Base-by-base conservation (phyloP, 768 basidiomycete species). In the Serendipita vermifera region DNA sequence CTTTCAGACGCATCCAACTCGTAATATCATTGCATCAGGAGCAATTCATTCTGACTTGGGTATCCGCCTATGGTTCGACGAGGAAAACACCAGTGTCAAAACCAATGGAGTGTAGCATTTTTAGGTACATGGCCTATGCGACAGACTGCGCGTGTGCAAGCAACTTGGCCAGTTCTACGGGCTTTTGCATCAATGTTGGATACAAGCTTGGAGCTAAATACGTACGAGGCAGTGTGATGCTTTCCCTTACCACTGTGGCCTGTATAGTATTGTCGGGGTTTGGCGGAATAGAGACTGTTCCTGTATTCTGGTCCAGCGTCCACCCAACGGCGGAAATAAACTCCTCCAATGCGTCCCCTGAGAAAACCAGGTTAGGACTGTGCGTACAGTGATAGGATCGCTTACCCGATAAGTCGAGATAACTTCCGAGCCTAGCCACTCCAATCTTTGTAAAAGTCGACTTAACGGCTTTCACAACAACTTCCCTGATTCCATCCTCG, bases 241-340 rank as follows among this genome's bases (percentile, higher is more conserved):
- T 78, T 69, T 91, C 88, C 67, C 87, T 86, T 24, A 89, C 83
- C 48, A 91, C 76, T 0, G 85, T 84, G 0, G 88, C 85, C 63
- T 85, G 82, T 62, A 90, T 86, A 64, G 87, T 86, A 67, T 91
- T 91, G 69, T 91, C 88, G 13, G 84, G 83, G 67, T 90, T 91
- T 39, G 81, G 77, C 22, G 89, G 88, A 55, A 91, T 72, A 14
- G 68, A 71, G 54, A 89, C 73, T n/a, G 81, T 77, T 5, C 75
- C 76, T 0, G 72, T 73, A 14, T 74, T 67, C 14, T 69, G 62
- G 57, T 87, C 78, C 36, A 78, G 59, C 17, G 71, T 67, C 88
- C 88, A 91, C 20, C 80, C 84, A 46, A 85, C 74, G 60, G 76
- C 76, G 59, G 73, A 65, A 32, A 86, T 72, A 66, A 81, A 87